Evolutionary conservation across 2,329 filamentous ascomycete genomes (phyloP).

Genomic region (Chalara sp.): DNA sequence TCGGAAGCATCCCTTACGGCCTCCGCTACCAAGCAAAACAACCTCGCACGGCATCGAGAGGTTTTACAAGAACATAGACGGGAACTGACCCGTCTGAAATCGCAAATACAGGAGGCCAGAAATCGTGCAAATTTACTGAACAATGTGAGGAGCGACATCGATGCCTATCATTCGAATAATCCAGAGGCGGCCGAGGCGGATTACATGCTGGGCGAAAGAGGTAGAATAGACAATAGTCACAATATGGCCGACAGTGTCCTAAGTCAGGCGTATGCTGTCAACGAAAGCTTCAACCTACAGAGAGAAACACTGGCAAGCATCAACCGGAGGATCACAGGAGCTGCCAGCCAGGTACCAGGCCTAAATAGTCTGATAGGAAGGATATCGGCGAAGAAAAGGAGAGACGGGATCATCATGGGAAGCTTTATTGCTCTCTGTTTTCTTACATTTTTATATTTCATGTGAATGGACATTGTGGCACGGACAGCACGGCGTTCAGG

Average conservation of each 20-base stretch:
- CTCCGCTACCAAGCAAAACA: constrained; percentile 95
- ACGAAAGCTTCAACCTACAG: constrained; percentile 83
- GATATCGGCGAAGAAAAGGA: constrained; percentile 90
- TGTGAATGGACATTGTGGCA: constrained; percentile 36
- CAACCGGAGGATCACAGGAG: constrained; percentile 81
- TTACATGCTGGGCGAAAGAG: constrained; percentile 91
- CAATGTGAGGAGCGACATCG: constrained; percentile 87
- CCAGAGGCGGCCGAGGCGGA: constrained; percentile 82
- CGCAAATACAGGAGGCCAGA: constrained; percentile 68
- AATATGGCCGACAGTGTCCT: constrained; percentile 84
- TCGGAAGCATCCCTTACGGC: constrained; percentile 81
- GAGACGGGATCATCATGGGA: constrained; percentile 91
- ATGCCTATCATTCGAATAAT: constrained; percentile 77
- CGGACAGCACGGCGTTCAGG: constrained; percentile 20
- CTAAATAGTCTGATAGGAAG: constrained; percentile 86
- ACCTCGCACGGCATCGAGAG: constrained; percentile 84
- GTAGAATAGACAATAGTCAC: constrained; percentile 81
- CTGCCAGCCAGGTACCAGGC: constrained; percentile 85
- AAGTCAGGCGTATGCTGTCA: constrained; percentile 92
- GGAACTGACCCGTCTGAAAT: constrained; percentile 70
- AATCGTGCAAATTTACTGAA: constrained; percentile 85
- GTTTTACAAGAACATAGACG: constrained; percentile 81
- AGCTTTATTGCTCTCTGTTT: constrained; percentile 89
- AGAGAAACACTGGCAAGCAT: constrained; percentile 83
- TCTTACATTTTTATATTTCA: constrained; percentile 74